These are phyloP conservation scores for Vigna hirtella DNA, from an alignment of 306 rosid species.

Conservation along the genomic window DNA sequence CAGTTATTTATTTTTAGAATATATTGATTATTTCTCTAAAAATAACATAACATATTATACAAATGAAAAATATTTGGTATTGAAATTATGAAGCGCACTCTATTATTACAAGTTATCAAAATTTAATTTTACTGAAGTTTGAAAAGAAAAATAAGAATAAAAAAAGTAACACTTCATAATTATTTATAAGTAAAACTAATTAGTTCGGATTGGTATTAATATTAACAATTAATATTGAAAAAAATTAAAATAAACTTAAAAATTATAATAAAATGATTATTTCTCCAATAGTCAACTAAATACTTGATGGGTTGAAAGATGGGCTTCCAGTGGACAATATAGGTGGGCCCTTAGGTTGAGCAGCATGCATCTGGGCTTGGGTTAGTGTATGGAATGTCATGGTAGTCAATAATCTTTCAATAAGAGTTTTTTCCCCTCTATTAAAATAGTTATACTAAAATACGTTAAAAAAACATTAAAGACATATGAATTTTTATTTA, in stretches of 20 bases:
- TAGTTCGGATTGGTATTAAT: background rate
- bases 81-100: too few species aligned
- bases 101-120: too few species aligned
- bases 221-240: background rate
- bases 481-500: too few species aligned
- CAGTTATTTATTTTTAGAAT: too few species aligned
- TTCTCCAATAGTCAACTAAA: background rate
- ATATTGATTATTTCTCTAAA: too few species aligned
- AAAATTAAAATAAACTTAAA: background rate
- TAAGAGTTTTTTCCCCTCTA: too few species aligned
- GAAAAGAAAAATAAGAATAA: background rate
- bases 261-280: background rate
- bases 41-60: too few species aligned
- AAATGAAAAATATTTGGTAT: too few species aligned
- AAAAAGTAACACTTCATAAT: background rate
- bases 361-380: background rate
- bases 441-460: too few species aligned
- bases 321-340: background rate
- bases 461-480: too few species aligned
- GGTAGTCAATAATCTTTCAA: background rate
- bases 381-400: background rate
- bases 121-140: background rate
- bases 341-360: background rate
- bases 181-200: background rate
- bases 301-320: background rate